Conservation (phyloP, 2,329 filamentous ascomycete species). For the Pseudogymnoascus sp. region DNA sequence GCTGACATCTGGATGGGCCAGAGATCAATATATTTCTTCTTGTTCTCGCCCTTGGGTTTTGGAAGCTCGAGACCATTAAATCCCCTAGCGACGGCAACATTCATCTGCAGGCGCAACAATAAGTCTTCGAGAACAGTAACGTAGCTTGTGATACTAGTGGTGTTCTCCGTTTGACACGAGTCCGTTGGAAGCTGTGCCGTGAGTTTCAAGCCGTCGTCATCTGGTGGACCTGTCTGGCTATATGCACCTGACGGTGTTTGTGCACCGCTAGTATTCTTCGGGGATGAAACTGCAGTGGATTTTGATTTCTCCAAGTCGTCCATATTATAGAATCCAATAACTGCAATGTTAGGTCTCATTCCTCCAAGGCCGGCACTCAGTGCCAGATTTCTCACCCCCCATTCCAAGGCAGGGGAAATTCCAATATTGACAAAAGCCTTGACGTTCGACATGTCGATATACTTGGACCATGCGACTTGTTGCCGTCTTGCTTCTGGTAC, state of each 20-base stretch:
- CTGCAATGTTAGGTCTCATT: slow-evolving; percentile 82
- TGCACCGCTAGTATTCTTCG: slow-evolving; percentile 20
- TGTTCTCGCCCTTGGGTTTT: slow-evolving; percentile 39
- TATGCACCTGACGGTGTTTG: neutral
- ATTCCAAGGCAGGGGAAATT: slow-evolving; percentile 73
- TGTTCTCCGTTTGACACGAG: slow-evolving; percentile 56
- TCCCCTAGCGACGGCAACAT: slow-evolving; percentile 76
- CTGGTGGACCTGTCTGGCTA: neutral
- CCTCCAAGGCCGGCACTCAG: slow-evolving; percentile 74
- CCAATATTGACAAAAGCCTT: slow-evolving; percentile 86
- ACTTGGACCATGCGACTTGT: slow-evolving; percentile 75
- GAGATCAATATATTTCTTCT: slow-evolving; percentile 74
- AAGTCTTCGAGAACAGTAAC: slow-evolving; percentile 78
- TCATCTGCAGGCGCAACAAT: slow-evolving; percentile 67
- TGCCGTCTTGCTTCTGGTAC: slow-evolving; percentile 75
- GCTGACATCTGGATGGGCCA: slow-evolving; percentile 95
- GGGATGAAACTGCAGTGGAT: neutral
- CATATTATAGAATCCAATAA: slow-evolving; percentile 73
- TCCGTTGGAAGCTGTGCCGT: slow-evolving; percentile 60
- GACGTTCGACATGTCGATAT: slow-evolving; percentile 77
- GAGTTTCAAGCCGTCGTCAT: slow-evolving; percentile 43
- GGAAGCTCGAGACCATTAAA: slow-evolving; percentile 72
- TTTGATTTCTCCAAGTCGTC: slow-evolving; percentile 59
- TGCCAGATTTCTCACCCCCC: slow-evolving; percentile 77
- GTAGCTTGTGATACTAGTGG: slow-evolving; percentile 65